phyloP scores from a whole-genome alignment of 257 asterid genomes.

The Scutellaria barbata region DNA sequence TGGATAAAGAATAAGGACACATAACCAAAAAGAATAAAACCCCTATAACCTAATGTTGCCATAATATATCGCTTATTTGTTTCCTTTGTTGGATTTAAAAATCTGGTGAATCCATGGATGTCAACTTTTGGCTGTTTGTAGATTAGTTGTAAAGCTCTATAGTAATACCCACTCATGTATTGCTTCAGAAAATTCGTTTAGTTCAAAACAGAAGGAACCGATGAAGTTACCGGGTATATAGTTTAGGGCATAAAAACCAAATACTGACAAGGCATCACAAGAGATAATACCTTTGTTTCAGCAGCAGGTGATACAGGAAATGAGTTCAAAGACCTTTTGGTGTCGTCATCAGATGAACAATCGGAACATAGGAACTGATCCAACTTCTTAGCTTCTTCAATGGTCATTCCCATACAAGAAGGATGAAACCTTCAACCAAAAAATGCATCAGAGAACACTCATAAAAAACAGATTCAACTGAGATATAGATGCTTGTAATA shows the following conservation, averaged over 20 bases:
- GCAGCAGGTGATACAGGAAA: conserved; percentile 63
- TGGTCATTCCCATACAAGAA: conserved; percentile 82
- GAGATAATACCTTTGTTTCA: conserved; percentile 51
- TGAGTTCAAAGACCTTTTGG: conserved; percentile 68
- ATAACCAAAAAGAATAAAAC: neutral
- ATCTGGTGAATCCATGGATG: no score
- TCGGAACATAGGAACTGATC: conserved; percentile 84
- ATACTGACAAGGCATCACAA: neutral
- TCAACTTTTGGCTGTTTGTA: neutral
- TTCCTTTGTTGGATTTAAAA: neutral
- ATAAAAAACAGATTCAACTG: neutral
- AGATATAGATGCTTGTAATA: neutral
- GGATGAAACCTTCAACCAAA: conserved; percentile 78
- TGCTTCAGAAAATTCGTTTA: neutral
- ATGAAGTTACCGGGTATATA: neutral
- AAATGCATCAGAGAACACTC: conserved; percentile 25
- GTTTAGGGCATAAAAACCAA: neutral
- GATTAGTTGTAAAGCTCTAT: neutral
- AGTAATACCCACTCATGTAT: neutral
- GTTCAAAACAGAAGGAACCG: neutral
- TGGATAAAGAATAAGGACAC: neutral
- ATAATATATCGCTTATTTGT: neutral
- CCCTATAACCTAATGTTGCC: neutral
- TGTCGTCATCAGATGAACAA: conserved; percentile 81
- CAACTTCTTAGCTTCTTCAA: conserved; percentile 82